Base-by-base conservation (phyloP, 805 yeast species). In the Schwanniomyces sp. region DNA sequence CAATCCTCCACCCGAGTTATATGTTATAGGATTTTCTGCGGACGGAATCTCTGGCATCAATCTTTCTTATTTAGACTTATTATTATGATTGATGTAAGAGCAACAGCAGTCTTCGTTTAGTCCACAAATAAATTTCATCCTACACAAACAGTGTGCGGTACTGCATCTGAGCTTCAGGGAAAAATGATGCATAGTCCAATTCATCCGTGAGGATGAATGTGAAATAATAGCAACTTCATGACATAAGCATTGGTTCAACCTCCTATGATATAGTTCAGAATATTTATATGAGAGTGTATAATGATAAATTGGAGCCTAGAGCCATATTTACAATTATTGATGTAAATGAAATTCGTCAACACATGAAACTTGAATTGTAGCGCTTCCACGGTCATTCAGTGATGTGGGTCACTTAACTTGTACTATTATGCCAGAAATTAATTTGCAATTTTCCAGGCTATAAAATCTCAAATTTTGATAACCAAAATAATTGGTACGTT, bases 1-100 rank as follows among this genome's bases (percentile, higher is more conserved):
- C 7, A 18, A 34, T 40, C 29, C 52, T 52, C 29, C 34, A 38
- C 41, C 29, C 24, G 41, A 21, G 45, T 36, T 30, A 17, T 37
- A 42, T 38, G 34, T 6, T 34, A 24, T 34, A 26, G 17, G 40
- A 34, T 14, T 16, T 2, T 14, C 41, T 14, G 36, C 14, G 18
- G 7, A 2, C 14, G 36, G 21, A 14, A 14, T 32, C 8, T 32
- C 36, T 14, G 36, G 21, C 36, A 32, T 32, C 36, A 32, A 32
- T 16, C 18, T 16, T 7, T 14, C 7, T 32, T 7, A 32, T 14
- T 32, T 14, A 7, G 21, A 7, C 8, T 10, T 14, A 32, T 32
- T 14, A 14, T 14, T 16, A 14, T 14, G 2, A 2, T 32, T 32
- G 6, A 5, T 4, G 2, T 7, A 7, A 16, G 7, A 32, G 36